A percentile compares a stretch with the other conserved stretches of the same genome.
Conservation (phyloP, 106 monocot species). For the Acorus calamus region DNA sequence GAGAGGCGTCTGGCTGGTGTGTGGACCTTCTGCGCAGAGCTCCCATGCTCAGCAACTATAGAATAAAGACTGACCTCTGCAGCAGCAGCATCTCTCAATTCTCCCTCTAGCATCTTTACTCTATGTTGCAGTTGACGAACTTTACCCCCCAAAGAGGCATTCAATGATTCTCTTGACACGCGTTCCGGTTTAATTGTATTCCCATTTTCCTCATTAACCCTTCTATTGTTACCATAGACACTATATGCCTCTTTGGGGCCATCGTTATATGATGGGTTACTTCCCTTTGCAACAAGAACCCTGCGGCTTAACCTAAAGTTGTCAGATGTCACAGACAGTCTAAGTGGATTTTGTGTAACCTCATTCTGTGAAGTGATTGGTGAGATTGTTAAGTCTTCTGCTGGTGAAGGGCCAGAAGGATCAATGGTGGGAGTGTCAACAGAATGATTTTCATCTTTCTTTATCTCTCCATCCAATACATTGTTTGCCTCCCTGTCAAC, state of each 20-base stretch:
- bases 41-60: conserved; percentile 78
- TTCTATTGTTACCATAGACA: conserved; percentile 4
- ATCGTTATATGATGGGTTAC: conserved; percentile 19
- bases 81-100: conserved; percentile 75
- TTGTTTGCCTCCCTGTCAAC: no score
- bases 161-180: conserved; percentile 20
- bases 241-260: conserved; percentile 13
- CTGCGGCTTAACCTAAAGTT: conserved; percentile 8
- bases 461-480: no score
- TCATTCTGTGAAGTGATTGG: conserved; percentile 10
- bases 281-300: conserved; percentile 18
- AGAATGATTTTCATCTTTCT: no score
- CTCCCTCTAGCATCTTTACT: conserved; percentile 58
- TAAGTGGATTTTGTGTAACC: conserved; percentile 16
- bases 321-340: conserved; percentile 21
- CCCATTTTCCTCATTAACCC: conserved; percentile 7
- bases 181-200: conserved; percentile 13
- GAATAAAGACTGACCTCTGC: conserved; percentile 66
- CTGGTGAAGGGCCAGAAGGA: no score
- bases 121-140: conserved; percentile 52
- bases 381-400: neutral
- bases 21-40: conserved; percentile 79
- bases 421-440: no score
- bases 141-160: conserved; percentile 17
- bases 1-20: conserved; percentile 87